Conservation (phyloP, 73 alveolate genomes). For the Blepharisma japonicum region DNA sequence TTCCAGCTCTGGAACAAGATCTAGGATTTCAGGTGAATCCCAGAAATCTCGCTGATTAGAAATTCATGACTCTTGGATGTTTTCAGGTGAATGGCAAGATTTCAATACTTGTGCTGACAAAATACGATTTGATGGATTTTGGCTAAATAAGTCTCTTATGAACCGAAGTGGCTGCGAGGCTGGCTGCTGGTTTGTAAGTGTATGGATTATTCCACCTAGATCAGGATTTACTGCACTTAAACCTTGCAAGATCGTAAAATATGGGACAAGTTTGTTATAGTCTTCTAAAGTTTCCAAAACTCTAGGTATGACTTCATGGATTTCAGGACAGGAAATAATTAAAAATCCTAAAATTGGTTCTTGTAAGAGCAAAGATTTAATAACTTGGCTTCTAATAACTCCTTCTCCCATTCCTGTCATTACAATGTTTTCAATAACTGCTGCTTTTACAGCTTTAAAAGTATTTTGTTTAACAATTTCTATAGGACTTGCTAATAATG, state of each 20-base stretch:
- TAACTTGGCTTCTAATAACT: not conserved
- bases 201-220: slow-evolving; percentile 13
- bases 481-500: not conserved
- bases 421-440: not conserved
- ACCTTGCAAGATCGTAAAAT: not conserved
- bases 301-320: not conserved
- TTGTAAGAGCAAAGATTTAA: not conserved
- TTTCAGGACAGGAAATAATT: not conserved
- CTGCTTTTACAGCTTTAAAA: not conserved
- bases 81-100: not conserved
- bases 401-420: slow-evolving; percentile 12
- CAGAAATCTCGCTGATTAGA: not conserved
- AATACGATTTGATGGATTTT: not conserved
- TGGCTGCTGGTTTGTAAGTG: not conserved
- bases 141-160: not conserved
- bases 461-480: not conserved
- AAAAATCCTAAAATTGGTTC: not conserved
- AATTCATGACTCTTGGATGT: not conserved
- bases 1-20: slow-evolving; percentile 3
- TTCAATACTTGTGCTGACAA: not conserved
- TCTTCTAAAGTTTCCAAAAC: not conserved
- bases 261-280: slow-evolving; percentile 15
- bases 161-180: slow-evolving; percentile 10
- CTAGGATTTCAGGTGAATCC: not conserved
- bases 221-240: not conserved